Evolutionary conservation across 306 rosid species (phyloP), one percentile per base, ranked within the genome.

Genomic region (Quillaja saponaria): DNA sequence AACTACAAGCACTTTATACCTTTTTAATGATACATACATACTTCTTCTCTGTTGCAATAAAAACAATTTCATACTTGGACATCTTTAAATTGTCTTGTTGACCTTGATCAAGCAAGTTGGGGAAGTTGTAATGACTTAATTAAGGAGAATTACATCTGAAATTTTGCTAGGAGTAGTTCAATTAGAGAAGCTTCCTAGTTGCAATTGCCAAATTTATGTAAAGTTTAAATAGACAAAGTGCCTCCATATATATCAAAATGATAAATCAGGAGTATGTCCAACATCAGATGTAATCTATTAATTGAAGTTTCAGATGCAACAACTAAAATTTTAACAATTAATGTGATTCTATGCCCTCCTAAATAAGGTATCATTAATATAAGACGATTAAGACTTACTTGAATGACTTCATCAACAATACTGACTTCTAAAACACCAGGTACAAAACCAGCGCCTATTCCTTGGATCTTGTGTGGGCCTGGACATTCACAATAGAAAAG

Each of bases 401-500:
- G 96, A 71, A 84, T 6, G 4, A 84, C 79, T 73, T 86, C 95
- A 35, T 89, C 95, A 16, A 89, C 38, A 69, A 86, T 69, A 65
- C 61, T 65, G 64, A 81, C 83, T 2, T 89, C 95, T 70, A 89
- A 74, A 69, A 89, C 96, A n/a, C 84, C 87, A 10, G 88, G 95
- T 48, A 86, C 38, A 70, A 89, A 89, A 63, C 95, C 96, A 66
- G 90, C 94, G 37, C 96, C 96, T 61, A 89, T 89, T 76, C 96
- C 96, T 80, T 89, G 88, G 80, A 89, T 89, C 82, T 84, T 89
- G 79, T 89, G 96, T 13, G 95, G 90, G 73, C 96, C 96, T 89
- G 63, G 28, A 68, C 69, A 80, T 62, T 53, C 35, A 51, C 60
- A 59, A 39, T 17, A 57, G 58, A 39, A 34, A 61, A 37, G 66